phyloP scores from a whole-genome alignment of 2,329 filamentous ascomycete species.

The Raffaelea deltoideospora region DNA sequence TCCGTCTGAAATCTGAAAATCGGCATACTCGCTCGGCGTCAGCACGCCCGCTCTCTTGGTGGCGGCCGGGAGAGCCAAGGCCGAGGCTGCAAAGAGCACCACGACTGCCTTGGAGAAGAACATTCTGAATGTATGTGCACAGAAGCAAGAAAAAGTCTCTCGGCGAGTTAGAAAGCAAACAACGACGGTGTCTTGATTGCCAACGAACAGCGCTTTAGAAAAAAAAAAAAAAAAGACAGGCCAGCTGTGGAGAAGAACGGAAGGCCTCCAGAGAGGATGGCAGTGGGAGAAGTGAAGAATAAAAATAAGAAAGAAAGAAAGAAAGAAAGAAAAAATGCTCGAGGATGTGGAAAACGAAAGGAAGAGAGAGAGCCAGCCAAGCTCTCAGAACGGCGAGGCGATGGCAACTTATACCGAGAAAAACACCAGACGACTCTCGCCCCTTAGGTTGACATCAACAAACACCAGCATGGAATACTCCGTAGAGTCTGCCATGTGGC shows the following conservation, averaged over 20 bases:
- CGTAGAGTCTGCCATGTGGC: too few species aligned
- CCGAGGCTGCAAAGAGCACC: slow-evolving; percentile 20
- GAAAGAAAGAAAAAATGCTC: slow-evolving; percentile 1
- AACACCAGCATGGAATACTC: too few species aligned
- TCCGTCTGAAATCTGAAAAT: slow-evolving; percentile 35
- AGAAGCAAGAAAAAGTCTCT: slow-evolving; percentile 2
- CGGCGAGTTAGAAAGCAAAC: not conserved
- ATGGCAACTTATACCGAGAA: too few species aligned
- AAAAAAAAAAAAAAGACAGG: slow-evolving; percentile 6
- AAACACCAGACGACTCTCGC: too few species aligned
- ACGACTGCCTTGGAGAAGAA: slow-evolving; percentile 21
- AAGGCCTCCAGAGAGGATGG: too few species aligned
- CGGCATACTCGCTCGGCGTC: slow-evolving; percentile 15
- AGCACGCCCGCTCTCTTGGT: slow-evolving; percentile 16
- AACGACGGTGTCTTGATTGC: too few species aligned
- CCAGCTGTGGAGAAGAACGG: slow-evolving; percentile 9
- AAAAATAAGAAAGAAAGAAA: slow-evolving; percentile 3
- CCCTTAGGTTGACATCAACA: too few species aligned
- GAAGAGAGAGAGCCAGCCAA: too few species aligned
- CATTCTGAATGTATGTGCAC: slow-evolving; percentile 22
- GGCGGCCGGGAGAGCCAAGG: slow-evolving; percentile 16
- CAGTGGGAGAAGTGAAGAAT: too few species aligned
- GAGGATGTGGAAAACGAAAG: slow-evolving; percentile 3
- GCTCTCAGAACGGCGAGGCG: too few species aligned
- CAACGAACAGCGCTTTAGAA: not conserved